Evolutionary conservation across 495 filamentous ascomycete genomes (phyloP), one percentile per base, ranked within the genome.

Genomic region (Aspergillus cristatus): DNA sequence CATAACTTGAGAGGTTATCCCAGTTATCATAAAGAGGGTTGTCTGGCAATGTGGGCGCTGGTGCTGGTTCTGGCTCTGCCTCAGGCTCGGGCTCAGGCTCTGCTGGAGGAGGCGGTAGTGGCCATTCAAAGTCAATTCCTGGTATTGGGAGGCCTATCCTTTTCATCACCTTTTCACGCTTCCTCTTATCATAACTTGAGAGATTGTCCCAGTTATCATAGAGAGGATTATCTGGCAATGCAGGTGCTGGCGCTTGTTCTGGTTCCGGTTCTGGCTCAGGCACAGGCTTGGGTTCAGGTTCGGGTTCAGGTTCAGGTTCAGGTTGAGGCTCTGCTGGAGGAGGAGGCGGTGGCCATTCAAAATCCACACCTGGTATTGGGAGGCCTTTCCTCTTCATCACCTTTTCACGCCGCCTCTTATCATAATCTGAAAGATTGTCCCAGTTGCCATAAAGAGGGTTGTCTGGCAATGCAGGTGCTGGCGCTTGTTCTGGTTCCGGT

Each of bases 171-270:
- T 58, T 67, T 20, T 65, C 61, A 22, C 63, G 55, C 29, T 50
- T 60, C 45, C 65, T 65, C n/a, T 56, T 45, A 3, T 65, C 63
- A 38, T 65, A 65, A 1, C 58, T 60, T 3, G 50, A 55, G 12
- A 67, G 25, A n/a, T 20, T 48, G 1, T 39, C 13, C 61, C 61
- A 67, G 17, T 55, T 50, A 6, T 60, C 45, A 34, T 67, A 67
- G 6, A 67, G 48, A 24, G 61, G 59, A 41, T 62, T 55, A 35
- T 59, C 54, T 15, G 49, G 57, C 5, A 58, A 36, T 13, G 41
- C 28, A 31, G 54, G 42, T 12, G 43, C 43, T n/a, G 32, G 33
- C 6, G 34, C 38, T 0, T 35, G 42, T 18, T 42, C 32, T 5
- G 29, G 35, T 18, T 47, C 37, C 3, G 37, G 37, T 28, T 37